These are phyloP conservation scores for Endoconidiophora laricicola DNA, from an alignment of 2,329 filamentous ascomycete species.

Conservation along the genomic window DNA sequence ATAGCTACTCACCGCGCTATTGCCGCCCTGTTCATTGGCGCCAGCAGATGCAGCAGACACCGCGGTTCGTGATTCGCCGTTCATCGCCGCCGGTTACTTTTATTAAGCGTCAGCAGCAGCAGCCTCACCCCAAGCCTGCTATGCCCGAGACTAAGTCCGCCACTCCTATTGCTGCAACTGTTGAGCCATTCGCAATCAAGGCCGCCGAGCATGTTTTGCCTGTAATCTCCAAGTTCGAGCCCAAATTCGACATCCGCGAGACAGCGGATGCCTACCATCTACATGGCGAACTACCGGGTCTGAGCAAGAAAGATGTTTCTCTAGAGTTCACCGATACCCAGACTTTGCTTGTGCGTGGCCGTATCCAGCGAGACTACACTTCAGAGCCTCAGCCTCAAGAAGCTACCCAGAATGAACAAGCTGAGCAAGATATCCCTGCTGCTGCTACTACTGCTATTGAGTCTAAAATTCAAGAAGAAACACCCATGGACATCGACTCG, in stretches of 20 bases:
- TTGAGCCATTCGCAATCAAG: no score
- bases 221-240: slow-evolving; percentile 35
- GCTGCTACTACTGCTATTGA: no score
- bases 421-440: slow-evolving; percentile 28
- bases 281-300: slow-evolving; percentile 62
- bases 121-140: neutral
- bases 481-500: no score
- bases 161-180: neutral
- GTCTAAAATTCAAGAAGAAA: no score
- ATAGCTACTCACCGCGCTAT: neutral
- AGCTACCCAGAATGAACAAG: slow-evolving; percentile 11
- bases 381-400: slow-evolving; percentile 26
- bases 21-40: neutral
- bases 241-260: slow-evolving; percentile 66
- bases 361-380: slow-evolving; percentile 44
- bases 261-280: slow-evolving; percentile 53
- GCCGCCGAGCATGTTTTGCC: no score
- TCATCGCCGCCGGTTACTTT: no score
- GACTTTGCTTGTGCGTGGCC: slow-evolving; percentile 55
- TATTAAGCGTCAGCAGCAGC: no score
- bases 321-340: slow-evolving; percentile 67
- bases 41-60: no score
- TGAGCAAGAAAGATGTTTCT: slow-evolving; percentile 55
- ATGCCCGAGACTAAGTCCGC: neutral
- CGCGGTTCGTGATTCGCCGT: no score